Base-by-base conservation (phyloP, 306 rosid species). In the Fragaria nilgerrensis region DNA sequence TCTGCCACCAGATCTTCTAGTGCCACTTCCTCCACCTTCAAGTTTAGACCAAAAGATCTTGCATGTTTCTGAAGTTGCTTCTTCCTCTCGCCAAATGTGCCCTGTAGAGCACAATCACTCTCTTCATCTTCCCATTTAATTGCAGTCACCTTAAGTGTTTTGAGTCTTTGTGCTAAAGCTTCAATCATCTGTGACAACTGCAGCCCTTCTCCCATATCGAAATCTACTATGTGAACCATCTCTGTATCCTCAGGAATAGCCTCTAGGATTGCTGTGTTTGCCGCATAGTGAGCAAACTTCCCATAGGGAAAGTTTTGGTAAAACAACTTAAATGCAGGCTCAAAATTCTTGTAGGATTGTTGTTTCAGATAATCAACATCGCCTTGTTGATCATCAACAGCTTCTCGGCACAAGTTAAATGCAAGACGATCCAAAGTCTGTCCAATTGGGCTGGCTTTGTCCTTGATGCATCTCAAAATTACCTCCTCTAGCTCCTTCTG, bases 161-260 rank as follows among this genome's bases (percentile, higher is more conserved):
- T 89, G 53, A 52, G 47, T 62, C 23, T 72, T 32, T 62, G 55
- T 36, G 85, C 86, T 55, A 85, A 69, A 19, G 82, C 84, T 68
- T 85, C 87, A 5, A 88, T 78, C 52, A 90, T 19, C 44, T 82
- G 72, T 43, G 88, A 75, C 91, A 89, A 86, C 49, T 88, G 95
- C 62, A 83, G 4, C 4, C 97, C 93, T 75, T 77, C 85, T 25
- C 88, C 89, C 58, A 87, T 47, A 73, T 80, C 80, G 14, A 77
- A 90, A 56, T 90, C 96, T 3, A 90, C 74, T 77, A 88, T 29
- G 70, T 90, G 88, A 47, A 88, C 71, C 0, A n/a, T 82, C 39
- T 87, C 87, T 41, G 70, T 87, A 72, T 87, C 90, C 25, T 69
- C 75, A 0, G 88, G 85, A 9, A 86, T 48, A 19, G 89, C 80